Percentiles rank a stretch among this genome's conserved stretches.
These are phyloP conservation scores for Bigelowiella natans DNA, from an alignment of 78 protist species.

Conservation along the genomic window DNA sequence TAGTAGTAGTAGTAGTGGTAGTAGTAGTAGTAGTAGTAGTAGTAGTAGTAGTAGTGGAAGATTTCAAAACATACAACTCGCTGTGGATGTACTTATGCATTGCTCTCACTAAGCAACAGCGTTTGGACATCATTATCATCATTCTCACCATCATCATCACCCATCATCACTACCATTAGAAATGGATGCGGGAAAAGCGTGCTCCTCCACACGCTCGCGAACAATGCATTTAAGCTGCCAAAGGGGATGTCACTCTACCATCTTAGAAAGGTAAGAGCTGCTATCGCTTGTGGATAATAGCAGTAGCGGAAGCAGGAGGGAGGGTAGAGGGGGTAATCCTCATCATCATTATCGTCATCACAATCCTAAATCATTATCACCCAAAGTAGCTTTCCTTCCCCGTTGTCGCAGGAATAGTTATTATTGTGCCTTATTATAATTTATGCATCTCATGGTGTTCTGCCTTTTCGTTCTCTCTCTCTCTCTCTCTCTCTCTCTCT, in stretches of 20 bases:
- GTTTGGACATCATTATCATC: background rate
- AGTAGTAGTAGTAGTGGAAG: background rate
- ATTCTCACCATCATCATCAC: background rate
- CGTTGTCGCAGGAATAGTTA: too few relatives aligned
- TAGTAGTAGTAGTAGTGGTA: background rate
- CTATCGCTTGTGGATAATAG: too few relatives aligned
- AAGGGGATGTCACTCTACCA: background rate
- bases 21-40: background rate
- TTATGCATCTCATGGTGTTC: too few relatives aligned
- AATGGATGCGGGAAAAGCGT: background rate
- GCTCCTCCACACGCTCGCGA: background rate
- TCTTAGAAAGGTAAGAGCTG: background rate
- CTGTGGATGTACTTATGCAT: background rate
- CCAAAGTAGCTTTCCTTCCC: too few relatives aligned
- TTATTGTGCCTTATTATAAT: too few relatives aligned
- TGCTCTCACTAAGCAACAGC: background rate
- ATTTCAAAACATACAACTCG: background rate
- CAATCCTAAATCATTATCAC: too few relatives aligned
- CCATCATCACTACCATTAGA: background rate
- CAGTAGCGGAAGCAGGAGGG: too few relatives aligned
- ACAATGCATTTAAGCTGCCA: background rate
- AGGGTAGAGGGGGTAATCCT: too few relatives aligned
- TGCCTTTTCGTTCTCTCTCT: too few relatives aligned
- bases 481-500: too few relatives aligned
- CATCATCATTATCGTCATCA: too few relatives aligned